A percentile compares a stretch with the other conserved stretches of the same genome.
phyloP scores from a whole-genome alignment of 2,329 filamentous ascomycete genomes.

The Didymella segeticola region DNA sequence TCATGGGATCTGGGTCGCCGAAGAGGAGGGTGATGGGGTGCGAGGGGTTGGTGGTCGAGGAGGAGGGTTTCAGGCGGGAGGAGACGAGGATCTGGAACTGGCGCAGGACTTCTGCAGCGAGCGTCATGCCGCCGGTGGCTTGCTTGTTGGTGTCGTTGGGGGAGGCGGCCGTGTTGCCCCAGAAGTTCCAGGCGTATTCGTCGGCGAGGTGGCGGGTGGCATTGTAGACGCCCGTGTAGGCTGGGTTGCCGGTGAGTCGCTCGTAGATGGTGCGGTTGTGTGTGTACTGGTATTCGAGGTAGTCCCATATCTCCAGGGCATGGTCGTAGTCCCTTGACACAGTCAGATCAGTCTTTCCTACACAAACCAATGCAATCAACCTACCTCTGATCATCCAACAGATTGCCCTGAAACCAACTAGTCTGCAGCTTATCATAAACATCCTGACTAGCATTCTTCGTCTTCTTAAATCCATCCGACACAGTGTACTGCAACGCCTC shows the following conservation, averaged over 20 bases:
- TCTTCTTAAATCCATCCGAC: slow-evolving; percentile 51
- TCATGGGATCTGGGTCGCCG: slow-evolving; percentile 43
- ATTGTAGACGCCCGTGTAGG: slow-evolving; percentile 30
- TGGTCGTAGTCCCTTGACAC: slow-evolving; percentile 56
- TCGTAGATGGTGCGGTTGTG: slow-evolving; percentile 57
- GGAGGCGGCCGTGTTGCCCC: slow-evolving; percentile 51
- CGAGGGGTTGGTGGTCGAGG: slow-evolving; percentile 28
- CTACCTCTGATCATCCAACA: slow-evolving; percentile 12
- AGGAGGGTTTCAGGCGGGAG: slow-evolving; percentile 12
- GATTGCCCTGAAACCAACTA: slow-evolving; percentile 50
- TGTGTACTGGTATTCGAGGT: slow-evolving; percentile 59
- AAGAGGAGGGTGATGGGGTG: slow-evolving; percentile 55
- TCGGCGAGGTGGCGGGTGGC: slow-evolving; percentile 55
- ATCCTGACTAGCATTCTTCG: slow-evolving; percentile 45
- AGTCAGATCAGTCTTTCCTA: not conserved
- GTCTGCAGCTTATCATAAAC: slow-evolving; percentile 57
- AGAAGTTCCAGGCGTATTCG: slow-evolving; percentile 53
- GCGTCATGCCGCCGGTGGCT: slow-evolving; percentile 41
- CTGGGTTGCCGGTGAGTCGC: slow-evolving; percentile 40
- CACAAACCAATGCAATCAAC: not conserved
- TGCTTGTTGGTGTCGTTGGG: slow-evolving; percentile 25
- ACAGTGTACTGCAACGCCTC: slow-evolving; percentile 51
- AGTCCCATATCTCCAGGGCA: slow-evolving; percentile 63
- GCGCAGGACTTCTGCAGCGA: slow-evolving; percentile 35
- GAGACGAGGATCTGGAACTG: slow-evolving; percentile 32